Percentiles rank a stretch among this genome's conserved stretches.
phyloP scores from a whole-genome alignment of 192 early-diverging fungal species.

The Backusella liffmaniae region DNA sequence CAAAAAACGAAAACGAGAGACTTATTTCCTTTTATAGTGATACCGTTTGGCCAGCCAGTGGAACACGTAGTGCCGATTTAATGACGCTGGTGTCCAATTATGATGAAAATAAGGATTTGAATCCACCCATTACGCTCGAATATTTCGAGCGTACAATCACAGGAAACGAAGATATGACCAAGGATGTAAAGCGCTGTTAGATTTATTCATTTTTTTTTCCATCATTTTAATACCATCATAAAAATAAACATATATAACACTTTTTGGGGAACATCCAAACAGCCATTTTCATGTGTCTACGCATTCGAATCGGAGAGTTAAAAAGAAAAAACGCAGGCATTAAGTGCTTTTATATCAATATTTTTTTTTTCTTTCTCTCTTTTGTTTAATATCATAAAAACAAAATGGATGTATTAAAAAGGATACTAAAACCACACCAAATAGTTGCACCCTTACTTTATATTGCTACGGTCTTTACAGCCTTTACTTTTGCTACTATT shows the following conservation, averaged over 20 bases:
- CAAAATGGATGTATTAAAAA: background rate
- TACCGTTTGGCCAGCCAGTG: constrained; percentile 27
- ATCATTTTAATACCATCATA: background rate
- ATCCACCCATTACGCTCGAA: constrained; percentile 7
- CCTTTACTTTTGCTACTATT: constrained; percentile 9
- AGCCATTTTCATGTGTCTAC: background rate
- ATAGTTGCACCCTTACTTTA: constrained; percentile 11
- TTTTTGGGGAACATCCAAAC: background rate
- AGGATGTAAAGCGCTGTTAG: background rate
- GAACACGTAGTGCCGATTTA: constrained; percentile 24
- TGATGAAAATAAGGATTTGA: constrained; percentile 18
- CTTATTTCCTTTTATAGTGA: constrained; percentile 13
- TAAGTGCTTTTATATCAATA: background rate
- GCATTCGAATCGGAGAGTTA: background rate
- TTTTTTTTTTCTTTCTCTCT: background rate
- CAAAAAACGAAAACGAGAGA: background rate
- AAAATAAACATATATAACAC: background rate
- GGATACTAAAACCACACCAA: constrained; percentile 28
- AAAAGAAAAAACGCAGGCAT: background rate
- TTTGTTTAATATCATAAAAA: background rate
- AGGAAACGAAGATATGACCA: constrained; percentile 12
- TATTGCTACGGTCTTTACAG: constrained; percentile 10
- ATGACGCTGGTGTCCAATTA: constrained; percentile 11
- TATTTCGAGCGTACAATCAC: constrained; percentile 26
- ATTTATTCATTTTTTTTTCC: background rate